phyloP scores from a whole-genome alignment of 225 moss, liverwort and hornwort species.

The Pseudoscleropodium purum region DNA sequence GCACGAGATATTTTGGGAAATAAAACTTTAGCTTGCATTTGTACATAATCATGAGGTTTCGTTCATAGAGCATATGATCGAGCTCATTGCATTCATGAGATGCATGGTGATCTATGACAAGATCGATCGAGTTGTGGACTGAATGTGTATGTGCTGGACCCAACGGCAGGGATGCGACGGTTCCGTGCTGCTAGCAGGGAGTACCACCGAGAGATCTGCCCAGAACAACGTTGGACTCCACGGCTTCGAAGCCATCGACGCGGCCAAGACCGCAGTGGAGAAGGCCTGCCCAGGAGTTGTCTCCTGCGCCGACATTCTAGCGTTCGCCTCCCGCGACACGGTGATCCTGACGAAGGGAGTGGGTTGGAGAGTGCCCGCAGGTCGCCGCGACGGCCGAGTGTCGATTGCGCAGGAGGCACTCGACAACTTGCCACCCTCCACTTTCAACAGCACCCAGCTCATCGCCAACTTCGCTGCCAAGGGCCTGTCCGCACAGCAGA shows the following conservation, averaged over 20 bases:
- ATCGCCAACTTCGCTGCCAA: neutral
- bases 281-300: conserved; percentile 15
- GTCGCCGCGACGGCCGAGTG: conserved; percentile 14
- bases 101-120: too few relatives aligned
- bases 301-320: conserved; percentile 28
- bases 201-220: neutral
- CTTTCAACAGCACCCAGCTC: neutral
- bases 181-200: conserved; percentile 11
- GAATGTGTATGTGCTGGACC: neutral
- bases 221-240: neutral
- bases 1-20: neutral
- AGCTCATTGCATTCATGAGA: neutral
- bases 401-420: neutral
- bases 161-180: conserved; percentile 24
- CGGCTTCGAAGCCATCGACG: conserved; percentile 25
- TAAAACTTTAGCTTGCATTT: neutral
- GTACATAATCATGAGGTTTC: too few relatives aligned
- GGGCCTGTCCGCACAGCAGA: conserved; percentile 10
- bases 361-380: conserved; percentile 22
- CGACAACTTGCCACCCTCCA: neutral
- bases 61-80: neutral
- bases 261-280: conserved; percentile 12
- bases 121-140: neutral
- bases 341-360: conserved; percentile 4
- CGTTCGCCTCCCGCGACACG: conserved; percentile 22